Base-by-base conservation (phyloP, 192 early-diverging fungal species). In the Coemansia sp. region DNA sequence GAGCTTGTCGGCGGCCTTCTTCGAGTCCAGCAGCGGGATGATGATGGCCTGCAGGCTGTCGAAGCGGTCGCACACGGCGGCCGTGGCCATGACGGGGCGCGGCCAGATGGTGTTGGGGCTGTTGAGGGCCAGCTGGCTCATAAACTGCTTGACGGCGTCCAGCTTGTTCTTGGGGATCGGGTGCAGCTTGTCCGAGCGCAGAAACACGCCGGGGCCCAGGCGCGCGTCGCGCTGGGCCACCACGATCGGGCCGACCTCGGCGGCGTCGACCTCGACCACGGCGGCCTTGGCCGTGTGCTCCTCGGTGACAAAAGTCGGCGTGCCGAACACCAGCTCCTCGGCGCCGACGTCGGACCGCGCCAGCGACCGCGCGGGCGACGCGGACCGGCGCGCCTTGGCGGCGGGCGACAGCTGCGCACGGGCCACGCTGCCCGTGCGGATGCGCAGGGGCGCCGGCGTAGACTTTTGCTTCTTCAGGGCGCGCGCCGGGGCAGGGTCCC, bases 21-120 rank as follows among this genome's bases (percentile, higher is more conserved):
- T 92, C 43, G 90, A 67, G 54, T 97, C 94, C 44, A 93, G 64
- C 57, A 95, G 60, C 20, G 69, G 82, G 34, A 90, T 67, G 47
- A 94, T 85, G 9, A 85, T 87, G 36, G 79, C 74, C 49, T 87
- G 84, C 43, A 97, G 65, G 39, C 83, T 81, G 41, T 90, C 87
- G 63, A 87, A 94, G 51, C 85, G 86, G 21, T 84, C 79, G 65
- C 87, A 90, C 17, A 96, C 86, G 0, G 79, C 75, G 10, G 80
- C 83, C 3, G 91, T 96, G 4, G 88, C 86, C 87, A 96, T 92
- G 6, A 81, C 64, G 0, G 93, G 93, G n/a, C 84, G 83, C 10
- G 78, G 78, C 73, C 73, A 76, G 46, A 76, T 75, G 9, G 71
- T 75, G 36, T 75, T 67, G 14, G 71, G 71, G 10, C 60, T 64